Evolutionary conservation across 2,329 filamentous ascomycete species (phyloP).

Genomic region (Coniochaeta sp.): DNA sequence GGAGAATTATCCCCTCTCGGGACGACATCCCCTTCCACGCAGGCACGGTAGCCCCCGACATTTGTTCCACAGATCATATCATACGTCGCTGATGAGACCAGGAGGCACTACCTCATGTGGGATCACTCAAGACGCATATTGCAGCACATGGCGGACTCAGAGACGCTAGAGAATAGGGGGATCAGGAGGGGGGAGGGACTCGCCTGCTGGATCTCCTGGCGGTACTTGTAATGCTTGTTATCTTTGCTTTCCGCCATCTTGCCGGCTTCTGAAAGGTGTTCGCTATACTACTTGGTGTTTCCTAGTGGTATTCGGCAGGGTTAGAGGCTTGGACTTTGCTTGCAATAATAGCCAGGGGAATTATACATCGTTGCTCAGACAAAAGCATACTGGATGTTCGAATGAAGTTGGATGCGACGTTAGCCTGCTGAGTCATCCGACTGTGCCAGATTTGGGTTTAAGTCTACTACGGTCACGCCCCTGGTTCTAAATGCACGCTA

Average conservation of each 20-base stretch:
- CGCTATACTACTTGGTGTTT: background rate
- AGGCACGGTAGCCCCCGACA: background rate
- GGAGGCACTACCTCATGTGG: background rate
- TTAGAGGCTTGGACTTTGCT: background rate
- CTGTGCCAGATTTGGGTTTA: background rate
- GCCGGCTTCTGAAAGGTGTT: constrained; percentile 7
- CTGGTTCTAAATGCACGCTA: background rate
- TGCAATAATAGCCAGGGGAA: background rate
- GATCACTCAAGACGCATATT: background rate
- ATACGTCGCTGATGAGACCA: background rate
- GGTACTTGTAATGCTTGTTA: constrained; percentile 71
- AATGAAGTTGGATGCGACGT: background rate
- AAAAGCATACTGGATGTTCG: no score
- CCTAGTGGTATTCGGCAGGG: background rate
- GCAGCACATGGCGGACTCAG: background rate
- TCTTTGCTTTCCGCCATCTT: constrained; percentile 67
- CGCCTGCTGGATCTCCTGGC: constrained; percentile 97
- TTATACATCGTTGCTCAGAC: background rate
- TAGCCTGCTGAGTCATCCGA: background rate
- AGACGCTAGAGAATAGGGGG: background rate
- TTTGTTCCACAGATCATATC: background rate
- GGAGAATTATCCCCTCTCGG: no score
- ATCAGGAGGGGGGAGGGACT: constrained; percentile 22
- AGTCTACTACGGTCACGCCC: background rate
- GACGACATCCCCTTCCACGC: background rate